Evolutionary conservation across 345 rosid species (phyloP).

Genomic region (Hirschfeldia incana): DNA sequence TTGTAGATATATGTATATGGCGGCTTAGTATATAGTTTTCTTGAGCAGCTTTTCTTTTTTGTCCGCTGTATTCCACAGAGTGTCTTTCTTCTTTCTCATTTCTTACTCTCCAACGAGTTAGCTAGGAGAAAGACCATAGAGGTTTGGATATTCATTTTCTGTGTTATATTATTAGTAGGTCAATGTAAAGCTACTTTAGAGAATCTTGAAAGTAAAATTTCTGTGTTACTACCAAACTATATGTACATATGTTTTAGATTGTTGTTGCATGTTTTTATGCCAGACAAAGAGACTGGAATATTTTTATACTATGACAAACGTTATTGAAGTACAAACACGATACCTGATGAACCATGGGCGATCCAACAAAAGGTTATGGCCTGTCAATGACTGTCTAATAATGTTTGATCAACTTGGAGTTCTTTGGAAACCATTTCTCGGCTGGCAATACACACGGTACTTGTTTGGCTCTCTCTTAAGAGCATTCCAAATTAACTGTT

Average conservation of each 20-base stretch:
- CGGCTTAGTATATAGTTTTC: constrained; percentile 16
- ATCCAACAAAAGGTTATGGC: background rate
- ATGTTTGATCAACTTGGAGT: too few relatives aligned
- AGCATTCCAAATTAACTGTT: too few relatives aligned
- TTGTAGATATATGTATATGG: background rate
- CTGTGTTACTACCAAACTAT: background rate
- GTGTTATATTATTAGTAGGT: constrained; percentile 7
- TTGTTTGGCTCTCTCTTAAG: too few relatives aligned
- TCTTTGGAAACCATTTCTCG: too few relatives aligned
- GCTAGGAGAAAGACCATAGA: constrained; percentile 19
- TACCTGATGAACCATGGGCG: background rate
- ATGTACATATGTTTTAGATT: background rate
- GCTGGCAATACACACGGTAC: too few relatives aligned
- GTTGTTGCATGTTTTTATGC: background rate
- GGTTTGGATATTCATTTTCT: background rate
- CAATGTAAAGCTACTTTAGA: constrained; percentile 12
- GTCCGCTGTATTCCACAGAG: background rate
- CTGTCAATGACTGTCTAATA: too few relatives aligned
- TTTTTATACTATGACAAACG: background rate
- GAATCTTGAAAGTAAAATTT: background rate
- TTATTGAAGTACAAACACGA: background rate
- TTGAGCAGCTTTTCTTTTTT: constrained; percentile 17
- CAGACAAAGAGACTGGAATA: background rate
- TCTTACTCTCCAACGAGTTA: constrained; percentile 21
- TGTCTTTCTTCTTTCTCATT: constrained; percentile 5